phyloP scores from a whole-genome alignment of 306 rosid genomes.

The Fragaria ananassa region DNA sequence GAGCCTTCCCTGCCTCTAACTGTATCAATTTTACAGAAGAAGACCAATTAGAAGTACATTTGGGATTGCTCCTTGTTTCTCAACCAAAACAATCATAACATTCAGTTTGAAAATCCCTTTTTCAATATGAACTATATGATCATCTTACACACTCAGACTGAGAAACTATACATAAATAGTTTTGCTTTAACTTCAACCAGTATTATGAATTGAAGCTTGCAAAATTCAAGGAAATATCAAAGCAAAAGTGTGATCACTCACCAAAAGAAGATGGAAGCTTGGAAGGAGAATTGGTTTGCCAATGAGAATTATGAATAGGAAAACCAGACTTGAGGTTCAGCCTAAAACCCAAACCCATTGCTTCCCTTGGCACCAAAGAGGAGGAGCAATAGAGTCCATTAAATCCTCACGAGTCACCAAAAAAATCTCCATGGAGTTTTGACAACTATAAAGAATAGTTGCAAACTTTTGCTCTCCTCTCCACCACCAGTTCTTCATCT shows the following conservation, averaged over 20 bases:
- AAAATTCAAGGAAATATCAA: background rate
- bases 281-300: slow-evolving; percentile 41
- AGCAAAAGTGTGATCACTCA: slow-evolving; percentile 26
- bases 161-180: background rate
- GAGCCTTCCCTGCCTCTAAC: slow-evolving; percentile 60
- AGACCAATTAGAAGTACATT: slow-evolving; percentile 7
- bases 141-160: background rate
- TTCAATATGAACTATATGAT: background rate
- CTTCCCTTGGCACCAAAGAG: slow-evolving; percentile 22
- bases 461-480: slow-evolving; percentile 22
- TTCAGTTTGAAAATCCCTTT: background rate
- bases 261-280: slow-evolving; percentile 55
- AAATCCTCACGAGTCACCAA: slow-evolving; percentile 25
- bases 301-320: slow-evolving; percentile 48
- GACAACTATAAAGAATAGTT: background rate
- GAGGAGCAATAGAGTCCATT: slow-evolving; percentile 46
- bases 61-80: background rate
- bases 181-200: background rate
- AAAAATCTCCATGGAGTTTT: slow-evolving; percentile 13
- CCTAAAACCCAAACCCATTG: slow-evolving; percentile 67
- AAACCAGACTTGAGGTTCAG: slow-evolving; percentile 47
- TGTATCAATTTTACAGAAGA: slow-evolving; percentile 24
- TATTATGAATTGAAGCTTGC: background rate
- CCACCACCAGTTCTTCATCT: slow-evolving; percentile 54
- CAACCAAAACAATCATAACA: background rate